Percentiles rank a stretch among this genome's conserved stretches.
Conservation (phyloP, 1,284 basidiomycete species). For the Trichosporon sp. region DNA sequence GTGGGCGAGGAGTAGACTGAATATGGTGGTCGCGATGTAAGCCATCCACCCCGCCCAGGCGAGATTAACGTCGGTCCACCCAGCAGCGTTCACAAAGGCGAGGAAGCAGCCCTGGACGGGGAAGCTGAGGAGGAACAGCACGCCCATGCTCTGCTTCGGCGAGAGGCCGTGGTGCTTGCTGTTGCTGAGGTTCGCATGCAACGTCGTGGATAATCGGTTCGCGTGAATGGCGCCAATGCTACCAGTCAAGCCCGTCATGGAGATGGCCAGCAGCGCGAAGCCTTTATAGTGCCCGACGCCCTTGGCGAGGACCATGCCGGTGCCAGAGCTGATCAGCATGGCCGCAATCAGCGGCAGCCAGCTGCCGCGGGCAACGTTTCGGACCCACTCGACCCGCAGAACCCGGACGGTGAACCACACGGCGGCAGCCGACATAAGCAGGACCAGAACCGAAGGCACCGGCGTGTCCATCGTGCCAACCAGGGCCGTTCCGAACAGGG, state of each 20-base stretch:
- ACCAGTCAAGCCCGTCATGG: constrained; percentile 82
- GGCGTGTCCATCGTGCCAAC: constrained; percentile 63
- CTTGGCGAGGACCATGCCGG: constrained; percentile 83
- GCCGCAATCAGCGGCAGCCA: constrained; percentile 83
- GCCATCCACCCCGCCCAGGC: constrained; percentile 63
- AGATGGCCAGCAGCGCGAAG: constrained; percentile 81
- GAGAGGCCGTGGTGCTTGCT: constrained; percentile 32
- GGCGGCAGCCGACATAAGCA: constrained; percentile 58
- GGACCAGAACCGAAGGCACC: constrained; percentile 58
- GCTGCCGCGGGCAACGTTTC: constrained; percentile 66
- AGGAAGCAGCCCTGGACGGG: constrained; percentile 74
- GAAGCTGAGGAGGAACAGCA: constrained; percentile 66
- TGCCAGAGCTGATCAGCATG: constrained; percentile 85
- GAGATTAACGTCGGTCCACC: constrained; percentile 69
- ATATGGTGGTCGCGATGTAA: constrained; percentile 64
- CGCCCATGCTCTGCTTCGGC: constrained; percentile 48
- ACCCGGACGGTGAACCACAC: constrained; percentile 53
- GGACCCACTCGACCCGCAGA: constrained; percentile 52
- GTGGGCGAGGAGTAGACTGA: constrained; percentile 67
- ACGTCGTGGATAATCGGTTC: constrained; percentile 74
- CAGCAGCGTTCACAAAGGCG: constrained; percentile 59
- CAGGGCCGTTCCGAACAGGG: constrained; percentile 58
- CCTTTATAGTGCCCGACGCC: constrained; percentile 83
- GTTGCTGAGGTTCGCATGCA: constrained; percentile 33
- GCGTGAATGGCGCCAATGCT: constrained; percentile 87